Conservation (phyloP, 1,284 basidiomycete genomes). For the Apiotrichum veenhuisii region DNA sequence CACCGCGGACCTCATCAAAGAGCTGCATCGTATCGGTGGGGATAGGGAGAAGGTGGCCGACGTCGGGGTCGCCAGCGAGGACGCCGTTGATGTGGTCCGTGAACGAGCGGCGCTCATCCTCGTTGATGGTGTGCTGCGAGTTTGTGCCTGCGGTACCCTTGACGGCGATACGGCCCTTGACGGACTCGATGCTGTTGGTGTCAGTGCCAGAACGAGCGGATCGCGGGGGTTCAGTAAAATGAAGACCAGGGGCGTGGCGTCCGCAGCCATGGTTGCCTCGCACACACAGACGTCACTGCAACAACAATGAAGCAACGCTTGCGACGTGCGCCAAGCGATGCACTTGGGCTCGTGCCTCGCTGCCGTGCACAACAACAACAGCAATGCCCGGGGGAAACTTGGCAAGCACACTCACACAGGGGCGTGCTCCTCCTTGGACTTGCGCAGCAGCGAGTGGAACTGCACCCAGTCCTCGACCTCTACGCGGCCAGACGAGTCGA, state of each 20-base stretch:
- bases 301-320: too few relatives aligned
- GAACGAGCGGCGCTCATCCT: conserved; percentile 93
- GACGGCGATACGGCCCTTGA: conserved; percentile 85
- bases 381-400: background rate
- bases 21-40: conserved; percentile 98
- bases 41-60: conserved; percentile 80
- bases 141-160: conserved; percentile 87
- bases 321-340: too few relatives aligned
- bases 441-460: conserved; percentile 40
- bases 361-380: too few relatives aligned
- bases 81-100: conserved; percentile 94
- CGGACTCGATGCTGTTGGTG: conserved; percentile 59
- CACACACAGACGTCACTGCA: background rate
- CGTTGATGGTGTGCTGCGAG: conserved; percentile 96
- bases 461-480: conserved; percentile 98
- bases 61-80: conserved; percentile 82
- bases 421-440: conserved; percentile 36
- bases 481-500: conserved; percentile 92
- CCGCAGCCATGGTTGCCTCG: too few relatives aligned
- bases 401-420: conserved; percentile 34
- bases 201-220: too few relatives aligned
- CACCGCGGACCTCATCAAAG: conserved; percentile 85
- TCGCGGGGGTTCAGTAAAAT: too few relatives aligned
- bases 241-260: too few relatives aligned
- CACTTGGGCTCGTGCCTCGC: too few relatives aligned